These are phyloP conservation scores for Nannizziopsis arthrosporioides DNA, from an alignment of 2,329 filamentous ascomycete genomes.

Conservation along the genomic window DNA sequence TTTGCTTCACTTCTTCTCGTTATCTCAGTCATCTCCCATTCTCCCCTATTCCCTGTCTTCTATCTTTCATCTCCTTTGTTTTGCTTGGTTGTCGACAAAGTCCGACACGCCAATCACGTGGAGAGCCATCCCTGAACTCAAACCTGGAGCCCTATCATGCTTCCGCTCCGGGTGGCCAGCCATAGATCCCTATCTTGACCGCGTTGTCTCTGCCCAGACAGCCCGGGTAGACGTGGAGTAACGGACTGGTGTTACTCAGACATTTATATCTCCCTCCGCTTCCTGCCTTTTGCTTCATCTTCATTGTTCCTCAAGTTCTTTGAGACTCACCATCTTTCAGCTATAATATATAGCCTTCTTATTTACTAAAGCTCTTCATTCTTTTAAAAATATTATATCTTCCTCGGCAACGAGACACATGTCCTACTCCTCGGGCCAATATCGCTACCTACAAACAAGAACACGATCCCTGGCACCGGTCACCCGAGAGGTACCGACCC, in stretches of 20 bases:
- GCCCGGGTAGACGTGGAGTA: conserved; percentile 8
- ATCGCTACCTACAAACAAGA: not conserved
- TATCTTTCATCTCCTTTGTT: not conserved
- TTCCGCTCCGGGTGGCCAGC: not conserved
- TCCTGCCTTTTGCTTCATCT: not conserved
- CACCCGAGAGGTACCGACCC: not conserved
- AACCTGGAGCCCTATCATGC: conserved; percentile 7
- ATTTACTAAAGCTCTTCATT: not conserved
- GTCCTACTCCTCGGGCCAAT: conserved; percentile 6
- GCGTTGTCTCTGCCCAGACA: conserved; percentile 8
- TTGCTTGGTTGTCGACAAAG: not conserved
- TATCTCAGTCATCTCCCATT: not conserved
- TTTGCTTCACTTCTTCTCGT: conserved; percentile 9
- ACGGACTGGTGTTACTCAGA: conserved; percentile 9
- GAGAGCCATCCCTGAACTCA: not conserved
- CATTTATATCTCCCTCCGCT: conserved; percentile 8
- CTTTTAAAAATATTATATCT: not conserved
- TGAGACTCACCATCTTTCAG: not conserved
- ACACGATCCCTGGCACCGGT: not conserved
- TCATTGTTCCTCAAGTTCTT: conserved; percentile 6
- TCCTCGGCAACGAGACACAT: not conserved
- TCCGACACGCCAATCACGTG: conserved; percentile 7
- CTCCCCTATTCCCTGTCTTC: not conserved
- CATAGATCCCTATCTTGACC: conserved; percentile 1
- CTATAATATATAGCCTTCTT: conserved; percentile 5